These are phyloP conservation scores for Ceratobasidium sp. DNA, from an alignment of 1,284 basidiomycete genomes.

Conservation along the genomic window DNA sequence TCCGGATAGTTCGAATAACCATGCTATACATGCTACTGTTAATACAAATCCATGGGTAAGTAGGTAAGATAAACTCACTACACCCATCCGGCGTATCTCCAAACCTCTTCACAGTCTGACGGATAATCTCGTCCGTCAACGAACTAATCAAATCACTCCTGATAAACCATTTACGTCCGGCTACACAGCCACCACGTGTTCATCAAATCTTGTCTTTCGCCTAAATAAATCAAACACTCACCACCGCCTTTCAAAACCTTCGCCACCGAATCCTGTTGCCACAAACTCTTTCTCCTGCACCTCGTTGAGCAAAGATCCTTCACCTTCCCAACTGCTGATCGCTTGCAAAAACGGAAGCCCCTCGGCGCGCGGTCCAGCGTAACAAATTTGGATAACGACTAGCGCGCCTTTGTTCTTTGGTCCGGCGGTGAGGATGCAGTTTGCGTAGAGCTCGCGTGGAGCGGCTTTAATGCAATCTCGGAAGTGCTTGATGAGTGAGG, in stretches of 20 bases:
- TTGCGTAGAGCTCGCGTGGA: conserved; percentile 84
- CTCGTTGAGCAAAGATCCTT: conserved; percentile 84
- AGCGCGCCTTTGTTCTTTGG: conserved; percentile 82
- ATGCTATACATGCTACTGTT: conserved; percentile 66
- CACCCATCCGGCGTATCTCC: conserved; percentile 85
- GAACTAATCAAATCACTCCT: conserved; percentile 82
- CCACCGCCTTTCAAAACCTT: conserved; percentile 87
- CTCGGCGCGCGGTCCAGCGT: conserved; percentile 77
- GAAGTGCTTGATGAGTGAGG: conserved; percentile 90
- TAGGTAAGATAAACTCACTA: conserved; percentile 67
- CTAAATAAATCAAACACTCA: conserved; percentile 54
- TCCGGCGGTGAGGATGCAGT: conserved; percentile 89
- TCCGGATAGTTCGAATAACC: conserved; percentile 90
- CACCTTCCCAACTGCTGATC: conserved; percentile 88
- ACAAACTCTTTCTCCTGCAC: conserved; percentile 88
- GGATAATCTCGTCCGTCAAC: conserved; percentile 87
- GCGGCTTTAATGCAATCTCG: conserved; percentile 91
- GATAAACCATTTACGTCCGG: conserved; percentile 89
- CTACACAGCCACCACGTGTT: conserved; percentile 55
- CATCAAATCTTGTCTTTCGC: conserved; percentile 48
- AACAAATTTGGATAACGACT: conserved; percentile 91
- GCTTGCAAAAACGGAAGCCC: conserved; percentile 84
- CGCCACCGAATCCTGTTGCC: conserved; percentile 90
- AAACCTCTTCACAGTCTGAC: conserved; percentile 84
- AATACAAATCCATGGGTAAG: conserved; percentile 17